Conservation (phyloP, 2,329 filamentous ascomycete species). For the Arthrobotrys conoides region DNA sequence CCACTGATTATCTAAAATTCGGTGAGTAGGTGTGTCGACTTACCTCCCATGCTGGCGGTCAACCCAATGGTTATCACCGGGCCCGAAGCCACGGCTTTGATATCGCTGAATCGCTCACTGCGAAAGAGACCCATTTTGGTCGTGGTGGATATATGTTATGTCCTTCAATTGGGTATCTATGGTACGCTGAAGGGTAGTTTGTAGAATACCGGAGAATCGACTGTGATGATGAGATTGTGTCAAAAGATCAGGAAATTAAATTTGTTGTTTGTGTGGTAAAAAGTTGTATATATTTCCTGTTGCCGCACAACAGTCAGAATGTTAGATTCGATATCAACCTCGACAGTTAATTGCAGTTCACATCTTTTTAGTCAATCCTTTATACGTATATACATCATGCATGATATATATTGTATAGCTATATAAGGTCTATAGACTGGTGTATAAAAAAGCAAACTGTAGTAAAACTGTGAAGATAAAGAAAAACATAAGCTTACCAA, state of each 20-base stretch:
- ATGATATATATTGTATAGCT: no score
- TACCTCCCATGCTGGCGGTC: slow-evolving; percentile 58
- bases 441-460: background rate
- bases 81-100: slow-evolving; percentile 59
- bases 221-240: background rate
- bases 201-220: background rate
- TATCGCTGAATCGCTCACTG: slow-evolving; percentile 53
- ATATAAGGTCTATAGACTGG: no score
- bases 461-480: background rate
- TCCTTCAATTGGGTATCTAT: background rate
- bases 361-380: no score
- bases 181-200: background rate
- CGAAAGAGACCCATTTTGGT: slow-evolving; percentile 53
- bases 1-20: background rate
- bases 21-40: background rate
- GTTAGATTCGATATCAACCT: no score
- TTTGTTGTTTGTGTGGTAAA: slow-evolving; percentile 25
- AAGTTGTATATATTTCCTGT: background rate
- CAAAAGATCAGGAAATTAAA: background rate
- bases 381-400: no score
- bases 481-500: slow-evolving; percentile 40
- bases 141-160: background rate
- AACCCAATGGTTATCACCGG: slow-evolving; percentile 60
- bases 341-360: no score
- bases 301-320: slow-evolving; percentile 3